phyloP scores from a whole-genome alignment of 179 eudicot genomes.

The Sideroxylon spinosum region DNA sequence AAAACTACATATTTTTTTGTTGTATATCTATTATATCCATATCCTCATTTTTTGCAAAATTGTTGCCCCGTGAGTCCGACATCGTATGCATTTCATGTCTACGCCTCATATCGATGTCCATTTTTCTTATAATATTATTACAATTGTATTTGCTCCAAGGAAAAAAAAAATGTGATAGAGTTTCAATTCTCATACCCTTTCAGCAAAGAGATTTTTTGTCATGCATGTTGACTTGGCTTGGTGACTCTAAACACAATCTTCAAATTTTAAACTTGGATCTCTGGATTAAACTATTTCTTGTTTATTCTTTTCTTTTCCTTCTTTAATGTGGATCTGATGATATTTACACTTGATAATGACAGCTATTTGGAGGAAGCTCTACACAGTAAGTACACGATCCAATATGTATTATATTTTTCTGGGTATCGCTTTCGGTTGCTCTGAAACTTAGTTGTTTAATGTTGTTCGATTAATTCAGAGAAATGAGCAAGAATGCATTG shows the following conservation, averaged over 20 bases:
- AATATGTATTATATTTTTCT: constrained; percentile 6
- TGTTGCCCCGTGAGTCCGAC: too few relatives aligned
- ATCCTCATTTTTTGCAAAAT: too few relatives aligned
- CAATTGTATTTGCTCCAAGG: too few relatives aligned
- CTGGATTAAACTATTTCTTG: background rate
- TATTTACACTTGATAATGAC: constrained; percentile 24
- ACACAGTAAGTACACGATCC: constrained; percentile 52
- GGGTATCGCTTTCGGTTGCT: background rate
- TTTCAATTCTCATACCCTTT: background rate
- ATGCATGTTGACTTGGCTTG: background rate
- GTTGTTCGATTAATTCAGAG: constrained; percentile 38
- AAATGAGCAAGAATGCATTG: constrained; percentile 82
- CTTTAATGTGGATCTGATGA: constrained; percentile 13
- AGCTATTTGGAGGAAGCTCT: constrained; percentile 73
- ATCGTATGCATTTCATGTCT: too few relatives aligned
- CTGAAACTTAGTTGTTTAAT: constrained; percentile 1
- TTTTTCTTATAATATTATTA: too few relatives aligned
- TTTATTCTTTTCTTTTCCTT: background rate
- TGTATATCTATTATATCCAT: too few relatives aligned
- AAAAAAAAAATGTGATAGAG: background rate
- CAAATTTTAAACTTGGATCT: background rate
- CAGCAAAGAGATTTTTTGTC: background rate
- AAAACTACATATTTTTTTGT: too few relatives aligned
- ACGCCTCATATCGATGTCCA: too few relatives aligned
- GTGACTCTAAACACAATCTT: background rate